phyloP scores from a whole-genome alignment of 2,329 filamentous ascomycete species.

The Talaromyces albobiverticillius region DNA sequence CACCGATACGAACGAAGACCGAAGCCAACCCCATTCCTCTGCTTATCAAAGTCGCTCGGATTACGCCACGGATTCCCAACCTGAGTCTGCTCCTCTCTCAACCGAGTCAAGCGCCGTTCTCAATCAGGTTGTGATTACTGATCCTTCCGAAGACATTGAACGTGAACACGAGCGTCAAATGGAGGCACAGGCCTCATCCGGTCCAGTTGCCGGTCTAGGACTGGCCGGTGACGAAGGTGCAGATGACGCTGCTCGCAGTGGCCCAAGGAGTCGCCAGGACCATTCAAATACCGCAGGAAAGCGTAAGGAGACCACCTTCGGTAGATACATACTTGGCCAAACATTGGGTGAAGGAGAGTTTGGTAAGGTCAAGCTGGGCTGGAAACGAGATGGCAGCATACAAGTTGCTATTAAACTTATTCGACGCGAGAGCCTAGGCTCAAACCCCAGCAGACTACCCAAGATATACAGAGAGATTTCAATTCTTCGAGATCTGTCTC shows the following conservation, averaged over 20 bases:
- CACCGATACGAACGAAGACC: slow-evolving; percentile 40
- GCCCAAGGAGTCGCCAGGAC: slow-evolving; percentile 52
- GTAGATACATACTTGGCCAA: slow-evolving; percentile 92
- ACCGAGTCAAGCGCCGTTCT: slow-evolving; percentile 78
- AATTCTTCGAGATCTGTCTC: slow-evolving; percentile 81
- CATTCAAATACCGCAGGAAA: slow-evolving; percentile 50
- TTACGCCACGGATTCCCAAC: slow-evolving; percentile 51
- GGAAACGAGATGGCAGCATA: slow-evolving; percentile 92
- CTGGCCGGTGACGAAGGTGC: slow-evolving; percentile 51
- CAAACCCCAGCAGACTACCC: slow-evolving; percentile 81
- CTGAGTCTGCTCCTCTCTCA: slow-evolving; percentile 59
- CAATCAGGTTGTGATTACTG: slow-evolving; percentile 72
- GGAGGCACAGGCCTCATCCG: slow-evolving; percentile 51
- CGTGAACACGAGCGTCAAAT: slow-evolving; percentile 68
- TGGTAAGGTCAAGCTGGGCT: slow-evolving; percentile 96
- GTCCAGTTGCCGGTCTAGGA: slow-evolving; percentile 47
- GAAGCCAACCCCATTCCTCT: slow-evolving; percentile 33
- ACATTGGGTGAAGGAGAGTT: slow-evolving; percentile 98
- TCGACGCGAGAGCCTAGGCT: slow-evolving; percentile 82
- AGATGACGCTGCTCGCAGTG: slow-evolving; percentile 39
- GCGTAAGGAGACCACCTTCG: slow-evolving; percentile 81
- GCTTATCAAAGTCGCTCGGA: slow-evolving; percentile 29
- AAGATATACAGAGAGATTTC: slow-evolving; percentile 98
- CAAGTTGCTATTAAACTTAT: slow-evolving; percentile 98
- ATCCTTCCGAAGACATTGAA: slow-evolving; percentile 69